phyloP scores from a whole-genome alignment of 2,329 filamentous ascomycete genomes.

The Anisogramma anomala region DNA sequence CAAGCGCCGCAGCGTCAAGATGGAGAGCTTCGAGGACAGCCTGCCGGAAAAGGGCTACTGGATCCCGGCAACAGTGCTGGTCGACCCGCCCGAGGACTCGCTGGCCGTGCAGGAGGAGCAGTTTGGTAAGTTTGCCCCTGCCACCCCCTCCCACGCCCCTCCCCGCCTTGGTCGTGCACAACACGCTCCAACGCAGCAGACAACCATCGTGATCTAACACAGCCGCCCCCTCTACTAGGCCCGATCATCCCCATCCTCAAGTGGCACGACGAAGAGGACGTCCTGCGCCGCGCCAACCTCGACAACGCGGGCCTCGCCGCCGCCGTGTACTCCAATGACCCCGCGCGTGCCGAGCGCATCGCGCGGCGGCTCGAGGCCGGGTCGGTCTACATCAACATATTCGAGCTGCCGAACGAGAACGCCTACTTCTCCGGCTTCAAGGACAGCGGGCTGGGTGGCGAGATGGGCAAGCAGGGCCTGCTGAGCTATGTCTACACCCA shows the following conservation, averaged over 20 bases:
- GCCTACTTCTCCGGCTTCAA: constrained; percentile 24
- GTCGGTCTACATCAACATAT: constrained; percentile 46
- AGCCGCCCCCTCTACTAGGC: constrained; percentile 26
- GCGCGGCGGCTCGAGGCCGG: constrained; percentile 44
- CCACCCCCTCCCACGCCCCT: constrained; percentile 1
- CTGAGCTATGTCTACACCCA: constrained; percentile 24
- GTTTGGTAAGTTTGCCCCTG: constrained; percentile 33
- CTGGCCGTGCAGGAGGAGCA: constrained; percentile 47
- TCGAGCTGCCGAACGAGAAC: constrained; percentile 21
- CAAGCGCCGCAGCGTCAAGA: constrained; percentile 39
- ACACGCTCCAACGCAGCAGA: too few species aligned
- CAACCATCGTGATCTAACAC: too few species aligned
- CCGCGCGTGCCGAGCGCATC: constrained; percentile 37
- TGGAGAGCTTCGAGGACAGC: constrained; percentile 36
- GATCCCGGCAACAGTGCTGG: constrained; percentile 46
- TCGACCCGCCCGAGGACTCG: constrained; percentile 43
- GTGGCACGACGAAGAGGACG: constrained; percentile 50
- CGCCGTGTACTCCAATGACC: constrained; percentile 45
- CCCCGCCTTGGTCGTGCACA: too few species aligned
- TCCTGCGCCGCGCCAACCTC: constrained; percentile 43
- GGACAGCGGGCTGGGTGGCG: constrained; percentile 24
- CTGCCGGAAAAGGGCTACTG: constrained; percentile 38
- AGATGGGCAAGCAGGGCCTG: constrained; percentile 25
- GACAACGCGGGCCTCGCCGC: constrained; percentile 42
- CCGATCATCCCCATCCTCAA: constrained; percentile 52